Conservation (phyloP, 169 alveolate genomes). For the Plasmodium vivax region DNA sequence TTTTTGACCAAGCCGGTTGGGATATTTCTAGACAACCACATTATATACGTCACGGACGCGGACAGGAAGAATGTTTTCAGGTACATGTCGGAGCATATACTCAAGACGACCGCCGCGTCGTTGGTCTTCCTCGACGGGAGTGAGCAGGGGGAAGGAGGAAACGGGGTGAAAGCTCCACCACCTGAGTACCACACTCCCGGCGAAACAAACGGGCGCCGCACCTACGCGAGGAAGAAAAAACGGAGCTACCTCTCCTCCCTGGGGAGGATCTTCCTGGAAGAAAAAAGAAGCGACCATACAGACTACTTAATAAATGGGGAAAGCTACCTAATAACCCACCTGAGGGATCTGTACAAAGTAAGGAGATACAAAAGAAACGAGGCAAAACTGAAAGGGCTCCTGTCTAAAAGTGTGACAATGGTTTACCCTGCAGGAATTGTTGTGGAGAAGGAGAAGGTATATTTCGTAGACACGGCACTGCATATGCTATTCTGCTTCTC, state of each 20-base stretch:
- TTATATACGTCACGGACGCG: conserved; percentile 40
- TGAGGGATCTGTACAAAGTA: neutral
- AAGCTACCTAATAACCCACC: neutral
- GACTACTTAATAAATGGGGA: neutral
- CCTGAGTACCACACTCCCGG: neutral
- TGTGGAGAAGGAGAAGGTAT: neutral
- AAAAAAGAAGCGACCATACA: neutral
- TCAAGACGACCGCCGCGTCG: neutral
- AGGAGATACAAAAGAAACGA: neutral
- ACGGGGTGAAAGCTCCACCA: neutral
- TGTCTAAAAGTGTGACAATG: conserved; percentile 12
- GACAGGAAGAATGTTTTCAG: conserved; percentile 39
- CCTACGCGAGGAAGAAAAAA: neutral
- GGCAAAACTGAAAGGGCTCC: neutral
- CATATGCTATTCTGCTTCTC: conserved; percentile 37
- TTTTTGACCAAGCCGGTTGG: conserved; percentile 39
- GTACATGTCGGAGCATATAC: neutral
- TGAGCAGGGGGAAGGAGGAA: neutral
- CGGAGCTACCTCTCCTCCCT: neutral
- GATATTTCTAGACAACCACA: conserved; percentile 27
- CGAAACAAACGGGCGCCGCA: neutral
- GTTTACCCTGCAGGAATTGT: conserved; percentile 69
- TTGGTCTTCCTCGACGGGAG: neutral
- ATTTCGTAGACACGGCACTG: conserved; percentile 50
- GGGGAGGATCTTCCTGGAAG: neutral